A percentile compares a stretch with the other conserved stretches of the same genome.
These are phyloP conservation scores for Verbena officinalis DNA, from an alignment of 257 asterid genomes.

Conservation along the genomic window DNA sequence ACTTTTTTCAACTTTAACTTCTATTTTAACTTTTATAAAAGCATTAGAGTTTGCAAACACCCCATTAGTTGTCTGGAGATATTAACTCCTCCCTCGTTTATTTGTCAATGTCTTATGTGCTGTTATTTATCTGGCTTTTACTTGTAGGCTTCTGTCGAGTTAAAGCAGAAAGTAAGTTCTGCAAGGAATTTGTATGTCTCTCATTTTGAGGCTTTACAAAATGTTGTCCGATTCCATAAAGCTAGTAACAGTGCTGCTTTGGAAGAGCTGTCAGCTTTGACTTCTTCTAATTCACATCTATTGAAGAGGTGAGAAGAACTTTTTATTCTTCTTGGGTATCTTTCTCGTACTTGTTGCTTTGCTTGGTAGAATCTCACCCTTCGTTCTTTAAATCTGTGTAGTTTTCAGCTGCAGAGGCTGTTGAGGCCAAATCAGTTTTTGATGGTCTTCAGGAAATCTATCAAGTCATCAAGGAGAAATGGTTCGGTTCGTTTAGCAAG, in stretches of 20 bases:
- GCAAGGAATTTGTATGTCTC: constrained; percentile 65
- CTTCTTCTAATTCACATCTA: constrained; percentile 51
- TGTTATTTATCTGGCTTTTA: constrained; percentile 10
- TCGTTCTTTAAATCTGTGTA: constrained; percentile 31
- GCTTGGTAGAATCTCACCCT: constrained; percentile 18
- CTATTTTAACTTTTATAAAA: too few species aligned
- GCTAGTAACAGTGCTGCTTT: constrained; percentile 63
- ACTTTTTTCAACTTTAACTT: too few species aligned
- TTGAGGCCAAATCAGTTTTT: constrained; percentile 55
- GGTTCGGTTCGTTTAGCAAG: constrained; percentile 64
- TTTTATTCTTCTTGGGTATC: neutral
- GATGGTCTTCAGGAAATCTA: constrained; percentile 62
- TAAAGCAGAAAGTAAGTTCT: constrained; percentile 56
- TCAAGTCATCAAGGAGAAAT: constrained; percentile 72
- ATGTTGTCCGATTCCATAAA: constrained; percentile 75
- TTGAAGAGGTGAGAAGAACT: constrained; percentile 54
- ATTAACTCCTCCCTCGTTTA: neutral
- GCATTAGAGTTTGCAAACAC: too few species aligned
- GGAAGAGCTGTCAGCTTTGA: constrained; percentile 65
- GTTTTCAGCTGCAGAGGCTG: constrained; percentile 63
- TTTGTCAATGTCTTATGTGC: neutral
- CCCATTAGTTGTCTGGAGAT: neutral
- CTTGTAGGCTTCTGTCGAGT: constrained; percentile 55
- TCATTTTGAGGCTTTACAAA: constrained; percentile 80
- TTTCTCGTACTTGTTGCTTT: constrained; percentile 12